Conservation (phyloP, 73 alveolate species). For the Urostyla sp. region DNA sequence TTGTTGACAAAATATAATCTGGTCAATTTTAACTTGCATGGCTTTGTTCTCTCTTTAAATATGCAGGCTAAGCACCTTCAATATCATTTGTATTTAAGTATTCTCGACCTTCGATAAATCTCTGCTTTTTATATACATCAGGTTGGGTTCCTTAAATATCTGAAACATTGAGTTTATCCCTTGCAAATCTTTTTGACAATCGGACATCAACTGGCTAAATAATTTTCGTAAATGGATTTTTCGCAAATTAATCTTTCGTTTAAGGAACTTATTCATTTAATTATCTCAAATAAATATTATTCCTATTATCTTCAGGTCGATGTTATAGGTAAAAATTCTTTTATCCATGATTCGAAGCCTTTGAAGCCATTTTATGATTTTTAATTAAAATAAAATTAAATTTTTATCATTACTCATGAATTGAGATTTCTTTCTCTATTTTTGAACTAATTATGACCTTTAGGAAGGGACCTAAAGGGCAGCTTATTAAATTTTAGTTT, state of each 20-base stretch:
- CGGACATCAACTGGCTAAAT: slow-evolving; percentile 14
- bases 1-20: slow-evolving; percentile 25
- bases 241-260: not conserved
- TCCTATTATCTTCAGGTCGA: slow-evolving; percentile 41
- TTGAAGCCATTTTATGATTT: too few relatives aligned
- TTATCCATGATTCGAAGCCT: too few relatives aligned
- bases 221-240: slow-evolving; percentile 38
- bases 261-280: slow-evolving; percentile 16
- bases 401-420: not conserved
- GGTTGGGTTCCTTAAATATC: slow-evolving; percentile 57
- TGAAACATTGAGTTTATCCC: slow-evolving; percentile 52
- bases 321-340: slow-evolving; percentile 8
- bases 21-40: slow-evolving; percentile 43
- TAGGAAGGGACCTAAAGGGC: slow-evolving; percentile 10
- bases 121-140: slow-evolving; percentile 28
- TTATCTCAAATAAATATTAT: slow-evolving; percentile 29
- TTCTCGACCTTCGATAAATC: slow-evolving; percentile 51
- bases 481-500: slow-evolving; percentile 9
- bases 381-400: not conserved
- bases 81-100: slow-evolving; percentile 27
- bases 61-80: slow-evolving; percentile 46
- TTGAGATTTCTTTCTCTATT: not conserved
- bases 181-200: slow-evolving; percentile 31
- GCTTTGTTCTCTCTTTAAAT: slow-evolving; percentile 10
- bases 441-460: not conserved